Percentiles rank a stretch among this genome's conserved stretches.
phyloP scores from a whole-genome alignment of 495 filamentous ascomycete genomes.

The Melanomma pulvis-pyrius region DNA sequence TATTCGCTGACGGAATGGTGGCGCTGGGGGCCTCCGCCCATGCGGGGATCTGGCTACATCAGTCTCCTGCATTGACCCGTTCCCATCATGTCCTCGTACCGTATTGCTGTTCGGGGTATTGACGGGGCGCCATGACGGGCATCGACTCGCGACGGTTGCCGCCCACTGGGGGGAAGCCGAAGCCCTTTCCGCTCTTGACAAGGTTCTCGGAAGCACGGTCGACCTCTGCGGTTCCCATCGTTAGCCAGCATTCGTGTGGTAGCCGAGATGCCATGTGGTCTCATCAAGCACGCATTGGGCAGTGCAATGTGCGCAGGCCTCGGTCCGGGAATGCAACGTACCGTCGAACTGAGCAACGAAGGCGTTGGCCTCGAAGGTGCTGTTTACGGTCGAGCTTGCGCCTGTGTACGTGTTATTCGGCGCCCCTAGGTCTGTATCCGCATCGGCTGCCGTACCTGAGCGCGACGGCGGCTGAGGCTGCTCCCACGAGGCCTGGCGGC shows the following conservation, averaged over 20 bases:
- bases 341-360: conserved; percentile 92
- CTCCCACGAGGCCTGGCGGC: conserved; percentile 74
- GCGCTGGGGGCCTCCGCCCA: conserved; percentile 56
- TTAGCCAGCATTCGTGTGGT: conserved; percentile 8
- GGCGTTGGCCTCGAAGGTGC: conserved; percentile 75
- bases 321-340: conserved; percentile 53
- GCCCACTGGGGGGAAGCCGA: conserved; percentile 63
- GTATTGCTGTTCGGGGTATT: conserved; percentile 57
- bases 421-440: conserved; percentile 2
- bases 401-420: conserved; percentile 55
- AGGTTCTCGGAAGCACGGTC: conserved; percentile 95
- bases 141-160: conserved; percentile 82
- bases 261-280: not conserved
- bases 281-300: not conserved
- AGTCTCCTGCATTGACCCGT: not conserved
- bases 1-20: conserved; percentile 89
- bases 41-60: conserved; percentile 53
- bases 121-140: conserved; percentile 63
- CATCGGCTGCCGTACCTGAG: conserved; percentile 64
- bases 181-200: conserved; percentile 92
- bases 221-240: conserved; percentile 67
- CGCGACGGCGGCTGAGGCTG: conserved; percentile 83
- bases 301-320: not conserved
- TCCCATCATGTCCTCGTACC: conserved; percentile 44
- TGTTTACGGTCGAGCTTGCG: conserved; percentile 61